Evolutionary conservation across 352 stramenopile genomes (phyloP), one percentile per base, ranked within the genome.

Genomic region (Phytophthora sp.): DNA sequence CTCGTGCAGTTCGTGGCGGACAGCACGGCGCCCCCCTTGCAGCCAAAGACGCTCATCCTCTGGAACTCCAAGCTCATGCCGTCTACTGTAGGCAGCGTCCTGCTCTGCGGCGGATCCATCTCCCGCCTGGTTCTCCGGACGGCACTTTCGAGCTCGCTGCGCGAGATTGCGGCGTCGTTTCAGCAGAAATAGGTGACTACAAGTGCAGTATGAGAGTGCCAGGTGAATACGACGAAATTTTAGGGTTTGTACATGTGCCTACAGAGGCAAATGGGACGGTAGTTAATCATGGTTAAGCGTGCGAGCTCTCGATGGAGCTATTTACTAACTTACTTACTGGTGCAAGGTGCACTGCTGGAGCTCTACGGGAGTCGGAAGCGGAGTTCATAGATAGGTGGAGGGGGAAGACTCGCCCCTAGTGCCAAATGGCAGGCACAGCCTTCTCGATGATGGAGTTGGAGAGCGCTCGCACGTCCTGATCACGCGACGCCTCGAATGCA

Each of bases 361-460:
- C 30, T 59, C 35, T 50, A 67, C 57, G 63, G n/a, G 6, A 23
- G 33, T 21, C 36, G 27, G 42, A 23, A 49, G 42, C 18, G 30
- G 47, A 7, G 21, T 63, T 61, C 16, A 69, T 71, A 73, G 36
- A 69, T 68, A 69, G 30, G 30, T 13, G 54, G 42, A 20, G 33
- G 2, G 29, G 29, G 30, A 20, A 21, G 6, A 42, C 4, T 9
- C 21, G 12, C n/a, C n/a, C 33, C 58, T 74, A 93, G 72, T 91
- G 80, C 84, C 84, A 93, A 63, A 93, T 93, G 38, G 81, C 75
- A 29, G 84, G 82, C 67, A 93, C 84, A 38, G 84, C 84, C 65
- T 90, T 93, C 57, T 93, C 84, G 55, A 93, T 93, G 60, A 93
- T 89, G 42, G 82, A 79, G 59, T 76, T 91, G 7, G 84, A 82